Evolutionary conservation across 768 basidiomycete genomes (phyloP).

Genomic region (Rhodotorula babjevae): DNA sequence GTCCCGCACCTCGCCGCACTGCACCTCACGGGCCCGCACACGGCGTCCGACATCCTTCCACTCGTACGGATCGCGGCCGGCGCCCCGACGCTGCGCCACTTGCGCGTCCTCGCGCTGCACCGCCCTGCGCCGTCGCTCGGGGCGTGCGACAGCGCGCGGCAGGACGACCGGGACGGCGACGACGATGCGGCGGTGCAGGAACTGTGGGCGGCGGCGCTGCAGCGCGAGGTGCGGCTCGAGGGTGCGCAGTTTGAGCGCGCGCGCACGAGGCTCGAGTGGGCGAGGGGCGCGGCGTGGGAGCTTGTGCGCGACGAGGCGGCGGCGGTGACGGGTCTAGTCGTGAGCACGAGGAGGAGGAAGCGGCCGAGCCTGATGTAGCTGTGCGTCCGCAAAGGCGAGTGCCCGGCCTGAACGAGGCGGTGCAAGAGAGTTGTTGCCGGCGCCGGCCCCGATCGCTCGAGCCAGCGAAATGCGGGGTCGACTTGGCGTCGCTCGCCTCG

Average conservation of each 20-base stretch:
- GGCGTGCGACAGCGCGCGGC: neutral
- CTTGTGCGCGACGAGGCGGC: neutral
- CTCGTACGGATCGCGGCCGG: neutral
- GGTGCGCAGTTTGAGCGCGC: neutral
- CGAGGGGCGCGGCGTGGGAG: neutral
- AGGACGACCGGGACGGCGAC: neutral
- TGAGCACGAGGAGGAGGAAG: conserved; percentile 7
- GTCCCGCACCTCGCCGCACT: neutral
- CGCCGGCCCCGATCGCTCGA: neutral
- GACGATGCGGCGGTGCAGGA: neutral
- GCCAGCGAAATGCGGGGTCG: too few relatives aligned
- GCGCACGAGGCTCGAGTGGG: conserved; percentile 10
- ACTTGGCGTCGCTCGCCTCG: neutral
- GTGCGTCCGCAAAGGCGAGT: neutral
- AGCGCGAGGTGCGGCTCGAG: neutral
- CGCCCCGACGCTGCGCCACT: neutral
- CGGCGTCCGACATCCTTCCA: neutral
- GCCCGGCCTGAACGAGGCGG: neutral
- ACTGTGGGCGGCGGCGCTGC: neutral
- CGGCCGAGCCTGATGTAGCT: conserved; percentile 7
- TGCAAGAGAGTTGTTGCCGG: too few relatives aligned
- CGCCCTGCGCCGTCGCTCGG: neutral
- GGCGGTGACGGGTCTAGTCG: neutral
- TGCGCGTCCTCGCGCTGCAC: neutral
- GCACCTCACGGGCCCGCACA: neutral